phyloP scores from a whole-genome alignment of 129 eudicot genomes.

The Rutidosis leptorrhynchoides region DNA sequence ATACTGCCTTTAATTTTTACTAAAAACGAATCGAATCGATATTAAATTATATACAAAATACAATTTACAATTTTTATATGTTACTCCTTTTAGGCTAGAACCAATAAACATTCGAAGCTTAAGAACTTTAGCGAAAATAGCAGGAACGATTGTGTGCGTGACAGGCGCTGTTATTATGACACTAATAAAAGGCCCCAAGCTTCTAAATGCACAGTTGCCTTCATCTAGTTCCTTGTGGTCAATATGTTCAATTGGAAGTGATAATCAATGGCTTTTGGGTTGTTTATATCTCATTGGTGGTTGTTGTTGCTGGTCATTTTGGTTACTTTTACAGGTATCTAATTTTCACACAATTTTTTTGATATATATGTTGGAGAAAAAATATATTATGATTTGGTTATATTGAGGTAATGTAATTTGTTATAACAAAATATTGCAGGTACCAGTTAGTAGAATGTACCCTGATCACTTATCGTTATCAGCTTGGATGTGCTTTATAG shows the following conservation, averaged over 20 bases:
- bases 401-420: background rate
- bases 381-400: background rate
- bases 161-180: constrained; percentile 68
- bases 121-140: constrained; percentile 62
- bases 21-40: background rate
- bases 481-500: constrained; percentile 72
- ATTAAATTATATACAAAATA: background rate
- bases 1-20: constrained; percentile 7
- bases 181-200: constrained; percentile 68
- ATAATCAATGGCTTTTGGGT: constrained; percentile 64
- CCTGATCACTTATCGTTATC: constrained; percentile 74
- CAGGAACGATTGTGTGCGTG: constrained; percentile 67
- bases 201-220: constrained; percentile 45
- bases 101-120: constrained; percentile 49
- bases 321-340: constrained; percentile 79
- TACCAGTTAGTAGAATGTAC: constrained; percentile 41
- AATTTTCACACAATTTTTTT: no score
- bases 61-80: background rate
- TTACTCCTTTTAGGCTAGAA: constrained; percentile 42
- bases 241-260: constrained; percentile 15
- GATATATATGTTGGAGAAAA: background rate
- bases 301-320: constrained; percentile 70
- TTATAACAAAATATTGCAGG: constrained; percentile 41
- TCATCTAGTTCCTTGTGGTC: constrained; percentile 33
- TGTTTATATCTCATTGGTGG: constrained; percentile 60